Conservation (phyloP, 2,329 filamentous ascomycete species). For the Peltaster fructicola region DNA sequence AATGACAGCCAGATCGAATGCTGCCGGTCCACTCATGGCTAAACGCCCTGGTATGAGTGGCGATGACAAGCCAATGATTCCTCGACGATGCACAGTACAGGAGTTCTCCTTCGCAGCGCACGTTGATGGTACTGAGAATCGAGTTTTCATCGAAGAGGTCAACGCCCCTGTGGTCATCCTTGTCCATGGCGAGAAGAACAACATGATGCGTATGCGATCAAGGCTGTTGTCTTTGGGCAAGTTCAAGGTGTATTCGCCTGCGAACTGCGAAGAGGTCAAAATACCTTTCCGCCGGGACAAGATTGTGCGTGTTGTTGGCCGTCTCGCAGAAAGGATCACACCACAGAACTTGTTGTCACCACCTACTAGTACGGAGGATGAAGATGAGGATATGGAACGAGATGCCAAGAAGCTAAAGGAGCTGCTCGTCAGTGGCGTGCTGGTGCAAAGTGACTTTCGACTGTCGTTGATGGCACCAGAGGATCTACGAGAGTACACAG, state of each 20-base stretch:
- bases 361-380: slow-evolving; percentile 24
- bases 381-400: slow-evolving; percentile 19
- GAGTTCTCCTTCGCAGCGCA: slow-evolving; percentile 94
- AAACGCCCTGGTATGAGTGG: slow-evolving; percentile 31
- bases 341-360: slow-evolving; percentile 35
- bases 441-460: slow-evolving; percentile 97
- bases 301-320: slow-evolving; percentile 86
- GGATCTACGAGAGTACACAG: slow-evolving; percentile 87
- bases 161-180: slow-evolving; percentile 85
- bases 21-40: slow-evolving; percentile 10
- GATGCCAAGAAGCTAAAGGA: slow-evolving; percentile 12
- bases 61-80: slow-evolving; percentile 68
- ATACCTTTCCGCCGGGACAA: slow-evolving; percentile 96
- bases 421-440: slow-evolving; percentile 65
- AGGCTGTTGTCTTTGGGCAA: slow-evolving; percentile 86
- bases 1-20: slow-evolving; percentile 40
- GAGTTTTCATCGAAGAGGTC: slow-evolving; percentile 92
- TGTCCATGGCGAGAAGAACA: slow-evolving; percentile 91
- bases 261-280: slow-evolving; percentile 84
- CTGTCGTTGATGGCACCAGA: slow-evolving; percentile 93
- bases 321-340: slow-evolving; percentile 58
- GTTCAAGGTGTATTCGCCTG: slow-evolving; percentile 78
- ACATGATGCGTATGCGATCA: slow-evolving; percentile 94
- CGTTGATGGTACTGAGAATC: slow-evolving; percentile 88
- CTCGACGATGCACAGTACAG: slow-evolving; percentile 76